Evolutionary conservation across 1,139 yeast species (phyloP), one percentile per base, ranked within the genome.

Genomic region (Lodderomyces metapsilosis): DNA sequence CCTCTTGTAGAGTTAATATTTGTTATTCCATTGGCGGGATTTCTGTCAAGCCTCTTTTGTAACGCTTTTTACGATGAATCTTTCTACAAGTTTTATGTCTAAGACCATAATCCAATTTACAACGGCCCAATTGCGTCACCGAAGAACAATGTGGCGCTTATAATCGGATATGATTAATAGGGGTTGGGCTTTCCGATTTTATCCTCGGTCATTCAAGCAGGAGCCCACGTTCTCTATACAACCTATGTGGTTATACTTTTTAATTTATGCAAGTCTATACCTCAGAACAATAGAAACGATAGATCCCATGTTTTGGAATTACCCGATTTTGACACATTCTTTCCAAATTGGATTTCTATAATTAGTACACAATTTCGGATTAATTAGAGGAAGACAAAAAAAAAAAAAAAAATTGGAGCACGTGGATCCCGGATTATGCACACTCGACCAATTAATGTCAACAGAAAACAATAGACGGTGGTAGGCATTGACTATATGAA

Each of bases 201-300:
- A n/a, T n/a, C n/a, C n/a, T n/a, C n/a, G n/a, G n/a, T n/a, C n/a
- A n/a, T n/a, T n/a, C n/a, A n/a, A n/a, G n/a, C n/a, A n/a, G n/a
- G n/a, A 12, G 30, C n/a, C 12, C 30, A n/a, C 30, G 30, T 25
- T 25, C n/a, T 25, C 30, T 25, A 25, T n/a, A n/a, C 5, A 23
- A 23, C 7, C 4, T 7, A n/a, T 23, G 7, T 8, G 10, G n/a
- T n/a, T n/a, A n/a, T n/a, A n/a, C n/a, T n/a, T 23, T 10, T 9
- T 13, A 52, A 12, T 15, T 24, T 17, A 28, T 28, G 5, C 30
- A 25, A 5, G 5, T 12, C 5, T 13, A 25, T n/a, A n/a, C 30
- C 4, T n/a, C n/a, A n/a, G n/a, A n/a, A n/a, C n/a, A n/a, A n/a
- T n/a, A n/a, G 12, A 8, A 3, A 18, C 23, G 17, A 32, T 15